A percentile compares a stretch with the other conserved stretches of the same genome.
Evolutionary conservation across 75 land plant genomes (phyloP).

Genomic region (Isoetes taiwanensis): DNA sequence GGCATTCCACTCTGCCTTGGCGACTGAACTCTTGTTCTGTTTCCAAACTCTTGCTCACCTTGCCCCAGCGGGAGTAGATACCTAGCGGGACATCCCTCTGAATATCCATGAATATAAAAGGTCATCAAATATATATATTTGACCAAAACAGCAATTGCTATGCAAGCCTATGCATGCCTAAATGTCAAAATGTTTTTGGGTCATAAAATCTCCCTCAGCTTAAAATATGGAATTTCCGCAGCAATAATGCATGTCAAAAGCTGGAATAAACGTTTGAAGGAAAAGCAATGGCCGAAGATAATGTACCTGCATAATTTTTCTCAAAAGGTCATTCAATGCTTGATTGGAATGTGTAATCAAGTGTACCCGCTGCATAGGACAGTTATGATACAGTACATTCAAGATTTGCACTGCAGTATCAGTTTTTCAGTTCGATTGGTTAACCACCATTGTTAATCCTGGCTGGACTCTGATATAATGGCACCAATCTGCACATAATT

Average conservation of each 20-base stretch:
- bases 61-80: conserved; percentile 94
- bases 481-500: background rate
- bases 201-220: no score
- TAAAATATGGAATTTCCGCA: no score
- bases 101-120: background rate
- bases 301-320: conserved; percentile 7
- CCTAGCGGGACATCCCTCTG: conserved; percentile 99
- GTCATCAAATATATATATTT: no score
- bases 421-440: background rate
- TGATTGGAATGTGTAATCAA: conserved; percentile 4
- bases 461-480: conserved; percentile 2
- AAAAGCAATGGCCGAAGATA: no score
- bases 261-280: no score
- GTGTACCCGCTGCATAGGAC: background rate
- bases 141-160: no score
- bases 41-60: conserved; percentile 94
- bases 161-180: no score
- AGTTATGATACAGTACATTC: conserved; percentile 4
- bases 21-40: conserved; percentile 94
- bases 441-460: conserved; percentile 1
- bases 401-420: conserved; percentile 3
- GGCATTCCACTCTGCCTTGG: conserved; percentile 98
- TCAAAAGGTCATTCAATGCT: background rate
- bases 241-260: no score
- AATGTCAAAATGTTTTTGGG: no score